Conservation (phyloP, 2,329 filamentous ascomycete species). For the Metarhizium robertsii region DNA sequence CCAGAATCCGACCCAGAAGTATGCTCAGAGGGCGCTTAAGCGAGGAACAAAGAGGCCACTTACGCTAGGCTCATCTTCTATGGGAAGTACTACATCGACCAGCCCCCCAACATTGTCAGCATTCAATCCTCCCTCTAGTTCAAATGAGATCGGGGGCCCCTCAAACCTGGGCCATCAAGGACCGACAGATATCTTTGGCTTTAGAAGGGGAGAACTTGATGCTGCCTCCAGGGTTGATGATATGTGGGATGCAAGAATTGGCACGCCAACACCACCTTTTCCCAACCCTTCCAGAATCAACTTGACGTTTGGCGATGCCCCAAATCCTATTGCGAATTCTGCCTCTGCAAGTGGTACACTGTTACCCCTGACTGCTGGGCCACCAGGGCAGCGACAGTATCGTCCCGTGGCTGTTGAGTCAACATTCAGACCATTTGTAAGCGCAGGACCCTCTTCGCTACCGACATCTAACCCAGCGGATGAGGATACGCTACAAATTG, state of each 20-base stretch:
- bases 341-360: constrained; percentile 31
- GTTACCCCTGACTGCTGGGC: constrained; percentile 43
- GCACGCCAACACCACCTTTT: neutral
- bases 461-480: constrained; percentile 10
- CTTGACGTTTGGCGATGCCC: neutral
- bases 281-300: neutral
- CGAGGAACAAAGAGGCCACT: constrained; percentile 17
- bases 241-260: neutral
- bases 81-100: neutral
- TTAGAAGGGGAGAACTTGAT: constrained; percentile 1
- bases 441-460: constrained; percentile 3
- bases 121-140: neutral
- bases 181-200: neutral
- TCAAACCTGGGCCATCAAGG: neutral
- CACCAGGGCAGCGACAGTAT: constrained; percentile 43
- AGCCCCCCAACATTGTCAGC: neutral
- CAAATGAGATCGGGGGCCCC: neutral
- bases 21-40: constrained; percentile 37
- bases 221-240: constrained; percentile 1
- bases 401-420: constrained; percentile 33
- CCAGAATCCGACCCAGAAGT: constrained; percentile 43
- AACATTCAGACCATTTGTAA: constrained; percentile 21
- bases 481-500: constrained; percentile 14
- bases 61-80: constrained; percentile 1
- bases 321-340: constrained; percentile 10